These are phyloP conservation scores for Plenodomus lindquistii DNA, from an alignment of 2,329 filamentous ascomycete genomes.

Conservation along the genomic window DNA sequence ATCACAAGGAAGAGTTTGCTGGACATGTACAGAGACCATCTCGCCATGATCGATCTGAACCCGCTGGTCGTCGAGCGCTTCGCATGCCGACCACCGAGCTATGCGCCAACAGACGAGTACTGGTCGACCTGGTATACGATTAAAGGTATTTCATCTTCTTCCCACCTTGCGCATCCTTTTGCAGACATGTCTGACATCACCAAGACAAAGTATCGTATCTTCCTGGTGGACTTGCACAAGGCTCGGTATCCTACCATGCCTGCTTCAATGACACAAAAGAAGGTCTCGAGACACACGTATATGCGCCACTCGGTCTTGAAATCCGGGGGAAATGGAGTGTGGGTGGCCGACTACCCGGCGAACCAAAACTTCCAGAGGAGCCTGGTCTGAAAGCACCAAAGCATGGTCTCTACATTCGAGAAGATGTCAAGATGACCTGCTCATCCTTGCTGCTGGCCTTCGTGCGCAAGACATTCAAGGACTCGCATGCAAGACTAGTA, in stretches of 20 bases:
- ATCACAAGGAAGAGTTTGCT: slow-evolving; percentile 73
- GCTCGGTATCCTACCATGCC: slow-evolving; percentile 75
- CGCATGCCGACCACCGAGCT: slow-evolving; percentile 67
- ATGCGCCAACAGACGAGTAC: slow-evolving; percentile 71
- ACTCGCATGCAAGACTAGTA: slow-evolving; percentile 72
- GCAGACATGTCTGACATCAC: slow-evolving; percentile 4
- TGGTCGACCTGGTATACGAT: slow-evolving; percentile 72
- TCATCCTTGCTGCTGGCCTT: slow-evolving; percentile 76
- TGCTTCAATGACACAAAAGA: slow-evolving; percentile 75
- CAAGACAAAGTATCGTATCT: slow-evolving; percentile 73
- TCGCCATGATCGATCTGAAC: slow-evolving; percentile 86
- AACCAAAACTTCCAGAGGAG: slow-evolving; percentile 67
- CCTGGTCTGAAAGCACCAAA: slow-evolving; percentile 67
- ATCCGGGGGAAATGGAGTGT: slow-evolving; percentile 79
- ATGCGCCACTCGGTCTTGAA: slow-evolving; percentile 79
- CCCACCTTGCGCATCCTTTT: background rate
- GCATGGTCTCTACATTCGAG: slow-evolving; percentile 76
- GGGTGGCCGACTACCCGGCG: slow-evolving; percentile 71
- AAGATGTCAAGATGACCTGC: slow-evolving; percentile 83
- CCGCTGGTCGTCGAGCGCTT: slow-evolving; percentile 76
- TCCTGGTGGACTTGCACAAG: slow-evolving; percentile 65
- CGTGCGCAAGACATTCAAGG: slow-evolving; percentile 81
- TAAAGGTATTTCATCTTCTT: slow-evolving; percentile 34
- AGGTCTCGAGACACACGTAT: slow-evolving; percentile 81
- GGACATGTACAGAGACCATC: slow-evolving; percentile 75